phyloP scores from a whole-genome alignment of 1,139 yeast species.

The Pichia terricola region DNA sequence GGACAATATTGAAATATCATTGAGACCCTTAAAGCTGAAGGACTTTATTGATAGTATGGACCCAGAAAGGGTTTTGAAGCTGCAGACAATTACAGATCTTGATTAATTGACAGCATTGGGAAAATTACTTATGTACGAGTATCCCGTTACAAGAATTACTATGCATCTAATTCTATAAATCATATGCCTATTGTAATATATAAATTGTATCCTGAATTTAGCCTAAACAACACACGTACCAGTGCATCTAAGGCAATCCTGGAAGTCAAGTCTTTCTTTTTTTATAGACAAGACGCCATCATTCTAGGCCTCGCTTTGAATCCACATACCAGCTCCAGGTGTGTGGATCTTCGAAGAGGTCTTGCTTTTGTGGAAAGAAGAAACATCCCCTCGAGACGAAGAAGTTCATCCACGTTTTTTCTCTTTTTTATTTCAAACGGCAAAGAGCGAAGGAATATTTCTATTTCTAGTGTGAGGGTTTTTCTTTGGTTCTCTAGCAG shows the following conservation, averaged over 20 bases:
- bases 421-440: neutral
- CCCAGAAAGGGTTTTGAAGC: constrained; percentile 27
- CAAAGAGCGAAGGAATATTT: no score
- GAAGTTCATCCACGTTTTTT: neutral
- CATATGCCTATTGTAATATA: neutral
- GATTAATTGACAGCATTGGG: constrained; percentile 9
- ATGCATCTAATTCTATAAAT: no score
- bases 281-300: constrained; percentile 5
- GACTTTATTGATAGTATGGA: constrained; percentile 36
- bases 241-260: constrained; percentile 5
- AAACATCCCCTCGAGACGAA: neutral
- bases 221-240: constrained; percentile 5
- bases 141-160: no score
- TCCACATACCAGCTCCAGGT: constrained; percentile 45
- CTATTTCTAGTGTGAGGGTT: no score
- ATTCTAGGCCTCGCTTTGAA: constrained; percentile 65
- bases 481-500: no score
- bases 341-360: constrained; percentile 65
- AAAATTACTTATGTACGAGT: no score
- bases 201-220: neutral
- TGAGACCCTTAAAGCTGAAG: constrained; percentile 36
- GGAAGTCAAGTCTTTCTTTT: constrained; percentile 5
- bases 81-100: constrained; percentile 15
- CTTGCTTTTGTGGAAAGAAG: constrained; percentile 17
- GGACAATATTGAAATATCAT: constrained; percentile 25